Percentiles rank a stretch among this genome's conserved stretches.
Conservation (phyloP, 345 rosid genomes). For the Dimocarpus longan region DNA sequence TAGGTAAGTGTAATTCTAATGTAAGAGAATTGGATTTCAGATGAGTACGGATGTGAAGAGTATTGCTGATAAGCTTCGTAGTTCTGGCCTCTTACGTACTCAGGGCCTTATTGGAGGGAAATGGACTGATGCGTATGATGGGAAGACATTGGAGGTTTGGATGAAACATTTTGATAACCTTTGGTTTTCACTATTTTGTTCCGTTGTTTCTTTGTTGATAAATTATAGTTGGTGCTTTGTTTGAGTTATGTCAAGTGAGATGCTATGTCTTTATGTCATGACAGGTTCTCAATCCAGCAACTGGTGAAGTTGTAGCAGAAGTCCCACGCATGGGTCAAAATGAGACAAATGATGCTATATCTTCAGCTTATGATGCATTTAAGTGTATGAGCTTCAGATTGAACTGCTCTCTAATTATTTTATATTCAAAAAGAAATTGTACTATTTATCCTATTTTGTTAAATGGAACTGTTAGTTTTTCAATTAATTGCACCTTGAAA, state of each 20-base stretch:
- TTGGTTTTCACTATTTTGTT: constrained; percentile 1
- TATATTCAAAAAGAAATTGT: neutral
- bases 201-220: neutral
- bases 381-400: constrained; percentile 46
- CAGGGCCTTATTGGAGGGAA: constrained; percentile 88
- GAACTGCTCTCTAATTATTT: constrained; percentile 9
- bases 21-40: constrained; percentile 38
- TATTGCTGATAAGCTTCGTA: constrained; percentile 45
- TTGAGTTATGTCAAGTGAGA: neutral
- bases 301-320: constrained; percentile 72
- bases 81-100: constrained; percentile 58
- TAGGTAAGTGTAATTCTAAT: neutral
- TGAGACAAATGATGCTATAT: constrained; percentile 89
- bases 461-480: neutral
- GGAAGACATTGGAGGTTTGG: constrained; percentile 66
- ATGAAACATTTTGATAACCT: neutral
- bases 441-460: neutral
- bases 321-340: constrained; percentile 80
- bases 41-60: constrained; percentile 56
- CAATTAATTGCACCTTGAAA: neutral
- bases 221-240: neutral
- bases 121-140: constrained; percentile 80
- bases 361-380: constrained; percentile 79
- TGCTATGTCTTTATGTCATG: neutral
- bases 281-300: constrained; percentile 91